Conservation (phyloP, 164 flowering plant genomes). For the Vitis rotundifolia region DNA sequence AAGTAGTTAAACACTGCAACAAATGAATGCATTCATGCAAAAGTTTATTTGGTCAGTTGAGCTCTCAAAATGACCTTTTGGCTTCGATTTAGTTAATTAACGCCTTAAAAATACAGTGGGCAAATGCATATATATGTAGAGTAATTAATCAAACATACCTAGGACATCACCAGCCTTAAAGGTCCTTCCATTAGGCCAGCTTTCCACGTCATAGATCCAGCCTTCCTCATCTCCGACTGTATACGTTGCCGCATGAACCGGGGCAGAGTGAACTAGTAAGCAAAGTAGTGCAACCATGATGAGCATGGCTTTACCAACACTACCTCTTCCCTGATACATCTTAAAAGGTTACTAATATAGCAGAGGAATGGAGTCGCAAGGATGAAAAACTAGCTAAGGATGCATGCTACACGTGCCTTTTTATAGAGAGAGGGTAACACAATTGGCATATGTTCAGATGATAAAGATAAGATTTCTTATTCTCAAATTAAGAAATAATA, state of each 20-base stretch:
- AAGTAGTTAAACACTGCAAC: too few species aligned
- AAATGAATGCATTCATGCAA: too few species aligned
- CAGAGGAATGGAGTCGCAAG: too few species aligned
- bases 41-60: too few species aligned
- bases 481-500: too few species aligned
- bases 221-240: constrained; percentile 35
- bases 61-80: too few species aligned
- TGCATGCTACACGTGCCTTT: too few species aligned
- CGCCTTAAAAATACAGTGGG: too few species aligned
- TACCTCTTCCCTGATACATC: constrained; percentile 34
- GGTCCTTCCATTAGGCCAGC: constrained; percentile 50
- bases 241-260: constrained; percentile 25
- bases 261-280: constrained; percentile 7
- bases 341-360: background rate
- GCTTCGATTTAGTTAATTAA: too few species aligned
- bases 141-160: constrained; percentile 17
- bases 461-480: background rate
- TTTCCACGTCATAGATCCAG: constrained; percentile 30
- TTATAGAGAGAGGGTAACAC: too few species aligned
- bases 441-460: background rate
- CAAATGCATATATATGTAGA: too few species aligned
- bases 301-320: constrained; percentile 20
- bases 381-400: too few species aligned
- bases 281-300: background rate
- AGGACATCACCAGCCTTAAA: constrained; percentile 53